phyloP scores from a whole-genome alignment of 768 basidiomycete species.

The Russula abietina region DNA sequence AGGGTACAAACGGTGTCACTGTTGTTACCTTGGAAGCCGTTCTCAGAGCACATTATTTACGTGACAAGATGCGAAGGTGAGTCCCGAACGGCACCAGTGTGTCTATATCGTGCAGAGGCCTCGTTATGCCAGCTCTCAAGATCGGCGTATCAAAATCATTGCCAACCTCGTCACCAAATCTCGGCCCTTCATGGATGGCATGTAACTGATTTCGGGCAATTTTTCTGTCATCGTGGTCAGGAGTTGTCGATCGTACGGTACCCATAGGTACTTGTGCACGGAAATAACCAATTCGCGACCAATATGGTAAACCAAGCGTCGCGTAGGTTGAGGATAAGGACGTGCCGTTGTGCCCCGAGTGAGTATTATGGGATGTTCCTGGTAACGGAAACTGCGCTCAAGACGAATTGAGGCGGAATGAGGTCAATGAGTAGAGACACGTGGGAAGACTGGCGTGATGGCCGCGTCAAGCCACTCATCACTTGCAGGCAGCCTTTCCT shows the following conservation, averaged over 20 bases:
- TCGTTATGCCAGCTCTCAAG: slow-evolving; percentile 10
- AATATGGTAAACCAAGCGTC: neutral
- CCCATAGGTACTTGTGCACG: neutral
- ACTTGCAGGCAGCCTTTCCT: neutral
- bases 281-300: slow-evolving; percentile 1
- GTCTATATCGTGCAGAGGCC: neutral
- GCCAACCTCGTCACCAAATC: slow-evolving; percentile 8
- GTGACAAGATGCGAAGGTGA: neutral
- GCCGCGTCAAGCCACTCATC: slow-evolving; percentile 5
- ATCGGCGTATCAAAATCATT: slow-evolving; percentile 9
- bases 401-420: neutral
- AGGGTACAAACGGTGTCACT: neutral
- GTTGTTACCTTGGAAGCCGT: slow-evolving; percentile 2
- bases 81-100: neutral
- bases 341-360: neutral
- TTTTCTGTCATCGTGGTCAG: neutral
- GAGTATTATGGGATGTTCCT: slow-evolving; percentile 4
- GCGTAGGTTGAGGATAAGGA: neutral
- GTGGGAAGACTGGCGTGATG: slow-evolving; percentile 8
- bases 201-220: neutral
- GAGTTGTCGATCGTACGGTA: slow-evolving; percentile 2
- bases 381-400: slow-evolving; percentile 10
- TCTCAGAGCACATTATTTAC: neutral
- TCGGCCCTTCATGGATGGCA: neutral
- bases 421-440: neutral